phyloP scores from a whole-genome alignment of 768 basidiomycete genomes.

The Paxillus rubicundulus region DNA sequence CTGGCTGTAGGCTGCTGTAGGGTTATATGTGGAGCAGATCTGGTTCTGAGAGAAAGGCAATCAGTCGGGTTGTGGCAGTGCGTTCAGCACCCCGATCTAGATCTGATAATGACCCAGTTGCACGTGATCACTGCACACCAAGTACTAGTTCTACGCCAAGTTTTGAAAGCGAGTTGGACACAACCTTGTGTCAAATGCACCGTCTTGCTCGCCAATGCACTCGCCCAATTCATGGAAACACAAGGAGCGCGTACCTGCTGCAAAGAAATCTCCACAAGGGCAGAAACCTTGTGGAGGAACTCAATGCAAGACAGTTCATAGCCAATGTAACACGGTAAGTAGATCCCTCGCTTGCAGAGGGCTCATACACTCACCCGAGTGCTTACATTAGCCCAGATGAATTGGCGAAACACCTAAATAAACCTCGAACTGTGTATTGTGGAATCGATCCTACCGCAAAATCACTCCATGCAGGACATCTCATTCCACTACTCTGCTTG shows the following conservation, averaged over 20 bases:
- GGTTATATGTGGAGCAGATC: too few species aligned
- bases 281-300: constrained; percentile 32
- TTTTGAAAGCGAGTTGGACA: neutral
- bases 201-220: constrained; percentile 17
- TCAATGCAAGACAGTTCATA: constrained; percentile 32
- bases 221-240: constrained; percentile 3
- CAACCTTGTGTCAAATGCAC: constrained; percentile 17
- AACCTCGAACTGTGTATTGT: constrained; percentile 63
- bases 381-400: constrained; percentile 38
- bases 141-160: neutral
- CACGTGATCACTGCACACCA: neutral
- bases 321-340: constrained; percentile 38
- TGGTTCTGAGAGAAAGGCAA: neutral
- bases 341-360: neutral
- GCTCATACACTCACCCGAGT: constrained; percentile 1
- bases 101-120: neutral
- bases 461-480: constrained; percentile 91
- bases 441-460: constrained; percentile 92
- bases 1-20: too few species aligned
- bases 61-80: constrained; percentile 13
- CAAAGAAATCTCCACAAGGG: constrained; percentile 17
- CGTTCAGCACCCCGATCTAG: neutral
- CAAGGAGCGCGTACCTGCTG: neutral
- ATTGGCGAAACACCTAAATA: constrained; percentile 36
- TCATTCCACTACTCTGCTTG: constrained; percentile 82